Conservation (phyloP, 2,329 filamentous ascomycete species). For the Samsoniella hepiali region DNA sequence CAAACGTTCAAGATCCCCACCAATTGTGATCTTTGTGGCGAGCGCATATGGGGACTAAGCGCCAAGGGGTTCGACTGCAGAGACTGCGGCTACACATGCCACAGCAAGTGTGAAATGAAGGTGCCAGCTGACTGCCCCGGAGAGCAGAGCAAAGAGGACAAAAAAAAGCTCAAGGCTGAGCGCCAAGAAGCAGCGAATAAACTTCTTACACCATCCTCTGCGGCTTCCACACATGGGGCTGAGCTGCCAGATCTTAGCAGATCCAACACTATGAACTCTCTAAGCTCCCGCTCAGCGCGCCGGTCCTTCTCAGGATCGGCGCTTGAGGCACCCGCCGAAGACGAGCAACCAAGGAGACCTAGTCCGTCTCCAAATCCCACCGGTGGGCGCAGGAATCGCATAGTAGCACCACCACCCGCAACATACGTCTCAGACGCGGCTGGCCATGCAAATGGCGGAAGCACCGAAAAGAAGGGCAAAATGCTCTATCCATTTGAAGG, state of each 20-base stretch:
- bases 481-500: constrained; percentile 90
- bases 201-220: constrained; percentile 46
- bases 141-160: constrained; percentile 89
- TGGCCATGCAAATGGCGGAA: constrained; percentile 43
- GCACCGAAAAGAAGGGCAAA: constrained; percentile 59
- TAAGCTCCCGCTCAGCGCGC: constrained; percentile 79
- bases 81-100: constrained; percentile 96
- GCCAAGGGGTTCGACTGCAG: constrained; percentile 95
- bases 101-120: constrained; percentile 99
- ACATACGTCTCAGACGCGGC: constrained; percentile 72
- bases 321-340: constrained; percentile 31
- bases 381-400: constrained; percentile 57
- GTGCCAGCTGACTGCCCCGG: constrained; percentile 94
- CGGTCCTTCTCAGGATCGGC: constrained; percentile 67
- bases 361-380: constrained; percentile 16
- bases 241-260: constrained; percentile 69
- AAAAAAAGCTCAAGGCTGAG: constrained; percentile 86
- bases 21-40: constrained; percentile 94
- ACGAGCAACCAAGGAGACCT: constrained; percentile 10
- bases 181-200: constrained; percentile 75
- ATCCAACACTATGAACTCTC: constrained; percentile 84
- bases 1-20: constrained; percentile 99
- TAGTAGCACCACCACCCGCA: constrained; percentile 83
- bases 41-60: constrained; percentile 94
- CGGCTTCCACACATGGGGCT: constrained; percentile 43